phyloP scores from a whole-genome alignment of 2,329 filamentous ascomycete genomes.

The Pyrenophora graminea region DNA sequence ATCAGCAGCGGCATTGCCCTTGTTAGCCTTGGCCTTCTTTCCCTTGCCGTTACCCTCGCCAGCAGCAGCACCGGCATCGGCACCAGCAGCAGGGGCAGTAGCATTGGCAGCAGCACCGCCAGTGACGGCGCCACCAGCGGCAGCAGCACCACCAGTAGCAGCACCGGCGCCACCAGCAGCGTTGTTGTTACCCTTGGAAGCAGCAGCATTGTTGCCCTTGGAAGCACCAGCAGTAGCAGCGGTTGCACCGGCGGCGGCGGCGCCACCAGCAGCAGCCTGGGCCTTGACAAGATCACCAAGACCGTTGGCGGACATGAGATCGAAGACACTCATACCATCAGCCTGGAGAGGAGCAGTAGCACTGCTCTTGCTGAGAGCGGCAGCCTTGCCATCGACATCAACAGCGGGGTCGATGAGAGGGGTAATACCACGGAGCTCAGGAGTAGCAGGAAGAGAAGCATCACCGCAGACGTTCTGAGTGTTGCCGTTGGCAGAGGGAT shows the following conservation, averaged over 20 bases:
- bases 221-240: constrained; percentile 16
- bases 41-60: constrained; percentile 13
- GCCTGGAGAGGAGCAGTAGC: constrained; percentile 61
- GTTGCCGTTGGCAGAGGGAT: constrained; percentile 64
- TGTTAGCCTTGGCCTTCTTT: constrained; percentile 14
- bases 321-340: constrained; percentile 66
- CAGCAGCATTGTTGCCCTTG: constrained; percentile 19
- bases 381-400: constrained; percentile 60
- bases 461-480: constrained; percentile 67
- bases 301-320: constrained; percentile 65
- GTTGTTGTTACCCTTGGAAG: neutral
- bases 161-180: neutral
- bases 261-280: constrained; percentile 44
- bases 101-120: constrained; percentile 13
- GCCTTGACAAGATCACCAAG: constrained; percentile 64
- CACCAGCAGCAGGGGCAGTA: constrained; percentile 21
- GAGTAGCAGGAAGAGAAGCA: constrained; percentile 63
- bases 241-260: constrained; percentile 38
- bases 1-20: neutral
- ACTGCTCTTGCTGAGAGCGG: constrained; percentile 62
- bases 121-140: constrained; percentile 8
- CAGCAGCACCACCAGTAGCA: constrained; percentile 7
- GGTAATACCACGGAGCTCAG: constrained; percentile 66
- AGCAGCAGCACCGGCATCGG: constrained; percentile 14
- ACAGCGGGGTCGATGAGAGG: constrained; percentile 70